A percentile compares a stretch with the other conserved stretches of the same genome.
These are phyloP conservation scores for Sporothrix pseudoabietina DNA, from an alignment of 2,329 filamentous ascomycete species.

Conservation along the genomic window DNA sequence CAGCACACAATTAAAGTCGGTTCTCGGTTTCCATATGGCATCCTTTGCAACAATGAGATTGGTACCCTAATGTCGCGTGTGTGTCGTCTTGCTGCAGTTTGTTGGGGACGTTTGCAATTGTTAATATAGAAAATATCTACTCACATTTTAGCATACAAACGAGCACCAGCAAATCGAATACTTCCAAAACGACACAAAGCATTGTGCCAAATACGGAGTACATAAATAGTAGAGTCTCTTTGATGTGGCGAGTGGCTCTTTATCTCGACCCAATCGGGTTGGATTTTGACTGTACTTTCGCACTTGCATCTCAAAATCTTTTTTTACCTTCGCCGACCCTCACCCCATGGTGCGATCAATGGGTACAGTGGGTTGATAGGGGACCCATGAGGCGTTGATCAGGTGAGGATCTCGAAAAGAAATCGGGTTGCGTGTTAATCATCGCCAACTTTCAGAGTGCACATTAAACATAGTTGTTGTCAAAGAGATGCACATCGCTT, in stretches of 20 bases:
- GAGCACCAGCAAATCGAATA: background rate
- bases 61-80: background rate
- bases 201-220: background rate
- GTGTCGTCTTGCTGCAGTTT: background rate
- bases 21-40: background rate
- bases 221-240: background rate
- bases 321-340: background rate
- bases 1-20: background rate
- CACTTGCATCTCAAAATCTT: background rate
- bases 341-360: conserved; percentile 1
- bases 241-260: background rate
- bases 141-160: background rate
- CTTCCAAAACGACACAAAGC: background rate
- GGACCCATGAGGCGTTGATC: conserved; percentile 12
- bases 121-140: background rate
- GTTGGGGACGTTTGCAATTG: background rate
- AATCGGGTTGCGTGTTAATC: conserved; percentile 3
- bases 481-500: background rate
- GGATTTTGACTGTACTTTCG: background rate
- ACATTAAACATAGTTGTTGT: background rate
- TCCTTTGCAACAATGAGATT: background rate
- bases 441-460: background rate
- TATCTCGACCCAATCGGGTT: background rate
- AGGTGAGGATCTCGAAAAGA: conserved; percentile 9
- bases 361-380: background rate